Evolutionary conservation across 2,329 filamentous ascomycete genomes (phyloP).

Genomic region (Pseudogymnoascus destructans): DNA sequence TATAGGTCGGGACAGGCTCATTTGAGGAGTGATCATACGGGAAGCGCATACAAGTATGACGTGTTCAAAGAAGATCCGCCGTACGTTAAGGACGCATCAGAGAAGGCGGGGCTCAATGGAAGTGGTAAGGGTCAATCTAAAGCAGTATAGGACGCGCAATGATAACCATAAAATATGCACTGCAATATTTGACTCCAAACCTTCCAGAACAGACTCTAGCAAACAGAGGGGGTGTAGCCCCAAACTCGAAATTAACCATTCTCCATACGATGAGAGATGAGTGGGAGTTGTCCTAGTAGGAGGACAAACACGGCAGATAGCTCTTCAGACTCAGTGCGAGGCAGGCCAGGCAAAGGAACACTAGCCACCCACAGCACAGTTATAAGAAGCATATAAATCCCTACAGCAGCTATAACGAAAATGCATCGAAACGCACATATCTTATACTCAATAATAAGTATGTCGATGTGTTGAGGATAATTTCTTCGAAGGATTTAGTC

Average conservation of each 20-base stretch:
- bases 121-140: not conserved
- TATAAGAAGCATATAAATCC: not conserved
- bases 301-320: conserved; percentile 17
- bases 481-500: not conserved
- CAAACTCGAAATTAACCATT: conserved; percentile 2
- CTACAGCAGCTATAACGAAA: not conserved
- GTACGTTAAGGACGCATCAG: conserved; percentile 30
- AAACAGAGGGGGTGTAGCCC: conserved; percentile 10
- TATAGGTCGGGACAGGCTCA: conserved; percentile 46
- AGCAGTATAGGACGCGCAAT: not conserved
- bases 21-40: conserved; percentile 44
- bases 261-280: conserved; percentile 17
- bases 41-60: conserved; percentile 47
- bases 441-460: not conserved
- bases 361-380: not conserved
- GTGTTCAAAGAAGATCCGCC: conserved; percentile 42
- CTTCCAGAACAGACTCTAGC: not conserved
- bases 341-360: conserved; percentile 13
- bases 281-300: conserved; percentile 17
- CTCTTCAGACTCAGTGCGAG: conserved; percentile 17
- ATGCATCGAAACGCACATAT: not conserved
- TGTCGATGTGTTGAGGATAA: not conserved
- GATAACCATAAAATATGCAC: not conserved
- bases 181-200: not conserved
- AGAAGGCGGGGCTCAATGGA: not conserved